Conservation (phyloP, 768 basidiomycete species). For the Rossbeevera mucosa region DNA sequence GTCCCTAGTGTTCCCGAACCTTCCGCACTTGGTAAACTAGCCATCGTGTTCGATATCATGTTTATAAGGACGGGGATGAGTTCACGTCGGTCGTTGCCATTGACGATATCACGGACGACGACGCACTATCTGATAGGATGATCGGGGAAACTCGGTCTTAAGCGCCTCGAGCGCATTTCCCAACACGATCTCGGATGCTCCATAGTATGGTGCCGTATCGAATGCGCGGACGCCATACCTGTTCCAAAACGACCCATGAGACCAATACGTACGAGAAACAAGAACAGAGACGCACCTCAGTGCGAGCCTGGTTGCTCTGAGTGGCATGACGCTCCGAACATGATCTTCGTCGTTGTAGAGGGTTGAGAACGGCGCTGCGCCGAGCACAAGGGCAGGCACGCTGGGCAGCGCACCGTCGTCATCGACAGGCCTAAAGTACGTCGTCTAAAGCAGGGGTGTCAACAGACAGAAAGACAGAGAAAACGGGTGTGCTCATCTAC, state of each 20-base stretch:
- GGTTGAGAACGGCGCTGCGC: slow-evolving; percentile 65
- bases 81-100: too few relatives aligned
- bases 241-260: not conserved
- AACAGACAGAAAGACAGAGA: not conserved
- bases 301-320: slow-evolving; percentile 68
- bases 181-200: slow-evolving; percentile 71
- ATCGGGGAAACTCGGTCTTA: slow-evolving; percentile 66
- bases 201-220: slow-evolving; percentile 81
- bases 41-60: not conserved
- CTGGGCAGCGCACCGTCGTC: slow-evolving; percentile 28
- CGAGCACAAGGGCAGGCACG: slow-evolving; percentile 56
- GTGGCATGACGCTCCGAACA: slow-evolving; percentile 50
- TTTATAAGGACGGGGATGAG: too few relatives aligned
- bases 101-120: not conserved
- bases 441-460: slow-evolving; percentile 22
- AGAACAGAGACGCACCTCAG: slow-evolving; percentile 49
- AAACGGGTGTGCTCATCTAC: slow-evolving; percentile 25
- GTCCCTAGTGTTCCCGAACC: slow-evolving; percentile 50
- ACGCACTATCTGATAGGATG: slow-evolving; percentile 67
- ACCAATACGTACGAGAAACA: not conserved
- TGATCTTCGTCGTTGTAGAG: slow-evolving; percentile 62
- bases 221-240: slow-evolving; percentile 81
- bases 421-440: slow-evolving; percentile 27
- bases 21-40: slow-evolving; percentile 84
- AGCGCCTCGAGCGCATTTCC: slow-evolving; percentile 61